Evolutionary conservation across 495 filamentous ascomycete genomes (phyloP), one percentile per base, ranked within the genome.

Genomic region (Rusavskia elegans): DNA sequence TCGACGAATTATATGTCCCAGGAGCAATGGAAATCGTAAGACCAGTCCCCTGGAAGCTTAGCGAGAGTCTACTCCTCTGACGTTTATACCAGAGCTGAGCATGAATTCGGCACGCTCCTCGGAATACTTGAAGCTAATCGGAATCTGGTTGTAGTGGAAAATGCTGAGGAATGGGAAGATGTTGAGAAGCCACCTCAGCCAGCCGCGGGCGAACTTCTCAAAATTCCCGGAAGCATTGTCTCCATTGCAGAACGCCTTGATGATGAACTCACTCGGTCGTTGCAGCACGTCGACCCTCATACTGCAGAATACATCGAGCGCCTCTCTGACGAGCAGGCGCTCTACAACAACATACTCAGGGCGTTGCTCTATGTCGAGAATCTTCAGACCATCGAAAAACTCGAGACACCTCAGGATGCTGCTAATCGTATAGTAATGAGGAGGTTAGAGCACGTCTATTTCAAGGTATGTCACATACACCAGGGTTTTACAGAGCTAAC

Each of bases 261-360:
- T 62, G 92, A 99, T 63, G 93, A 97, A 69, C 88, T 99, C 58
- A 96, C 87, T 42, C 81, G 92, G 57, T 95, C 89, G 14, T 71
- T 99, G 50, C 92, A 97, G 68, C 84, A 84, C 64, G 96, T 97
- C 63, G 92, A 99, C 64, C 92, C 92, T 52, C 92, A 99, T 68
- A 99, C 92, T 45, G 89, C 90, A 35, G 92, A 99, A 67, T 99
- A 99, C 63, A 95, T 99, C 56, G 92, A 97, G 57, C 79, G 93
- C 40, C 68, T 99, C 46, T 84, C 82, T 32, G 90, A 96, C 61
- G 92, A 97, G 70, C 82, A 83, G 52, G 75, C 82, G n/a, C 72
- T 99, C 16, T 97, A 99, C 72, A 87, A 83, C 66, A 82, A 85
- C 67, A 84, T 96, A 61, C 80, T 95, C 62, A 84, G 87, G 35